Percentiles rank a stretch among this genome's conserved stretches.
Conservation (phyloP, 2,329 filamentous ascomycete species). For the Ascochyta pisi region DNA sequence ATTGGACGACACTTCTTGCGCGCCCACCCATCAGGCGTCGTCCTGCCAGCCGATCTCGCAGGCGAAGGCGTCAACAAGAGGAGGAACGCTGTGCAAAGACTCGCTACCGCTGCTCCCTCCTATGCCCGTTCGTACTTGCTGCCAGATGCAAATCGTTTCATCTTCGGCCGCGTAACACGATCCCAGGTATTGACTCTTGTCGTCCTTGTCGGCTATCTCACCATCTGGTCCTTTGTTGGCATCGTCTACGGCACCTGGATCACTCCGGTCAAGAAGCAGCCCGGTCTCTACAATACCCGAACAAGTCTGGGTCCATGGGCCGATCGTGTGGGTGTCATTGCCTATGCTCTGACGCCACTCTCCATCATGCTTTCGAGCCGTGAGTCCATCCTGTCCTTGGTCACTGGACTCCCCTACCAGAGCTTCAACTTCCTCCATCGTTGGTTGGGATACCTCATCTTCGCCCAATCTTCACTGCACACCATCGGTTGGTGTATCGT, state of each 20-base stretch:
- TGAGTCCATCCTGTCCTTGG: constrained; percentile 71
- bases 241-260: constrained; percentile 73
- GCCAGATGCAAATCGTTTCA: constrained; percentile 61
- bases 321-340: constrained; percentile 72
- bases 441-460: constrained; percentile 77
- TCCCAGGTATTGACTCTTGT: constrained; percentile 70
- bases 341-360: constrained; percentile 76
- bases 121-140: constrained; percentile 63
- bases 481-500: constrained; percentile 75
- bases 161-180: constrained; percentile 73
- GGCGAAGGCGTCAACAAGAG: constrained; percentile 33
- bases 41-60: constrained; percentile 25
- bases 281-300: constrained; percentile 67
- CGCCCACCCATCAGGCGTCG: constrained; percentile 37
- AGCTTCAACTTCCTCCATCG: constrained; percentile 60
- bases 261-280: constrained; percentile 67
- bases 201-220: constrained; percentile 66
- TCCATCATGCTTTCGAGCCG: constrained; percentile 71
- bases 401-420: constrained; percentile 78
- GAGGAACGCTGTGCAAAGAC: constrained; percentile 33
- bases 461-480: constrained; percentile 71
- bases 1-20: constrained; percentile 42
- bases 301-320: constrained; percentile 71
- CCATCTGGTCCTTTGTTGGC: constrained; percentile 69
- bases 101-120: constrained; percentile 50